Evolutionary conservation across 1,139 yeast genomes (phyloP), one percentile per base, ranked within the genome.

Genomic region (Yamadazyma friedrichii): DNA sequence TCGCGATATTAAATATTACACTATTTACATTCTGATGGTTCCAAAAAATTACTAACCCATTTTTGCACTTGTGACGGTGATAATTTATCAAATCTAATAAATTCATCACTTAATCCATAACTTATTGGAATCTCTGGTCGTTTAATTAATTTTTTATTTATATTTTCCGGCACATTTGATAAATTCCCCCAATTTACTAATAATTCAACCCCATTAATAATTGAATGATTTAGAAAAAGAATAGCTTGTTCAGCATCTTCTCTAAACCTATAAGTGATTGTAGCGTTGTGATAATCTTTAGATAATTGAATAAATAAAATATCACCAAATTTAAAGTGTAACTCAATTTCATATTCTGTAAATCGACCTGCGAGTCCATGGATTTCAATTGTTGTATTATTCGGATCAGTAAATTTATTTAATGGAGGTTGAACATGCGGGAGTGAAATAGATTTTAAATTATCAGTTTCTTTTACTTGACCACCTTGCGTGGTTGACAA

Each of bases 181-280:
- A 42, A 35, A 10, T 51, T 53, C 5, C 70, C 72, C 77, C 77
- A 72, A 6, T 54, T 47, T 2, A 70, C 54, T n/a, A 45, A 40
- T 11, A 70, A 36, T 12, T 64, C 50, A 39, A 65, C 56, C 15
- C 62, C 70, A 43, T 64, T 61, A 9, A 69, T 55, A 10, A 48
- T 49, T 10, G 54, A 37, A 1, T 72, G 71, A 49, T 67, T 59
- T 55, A 67, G 49, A 37, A 55, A 56, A 8, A 66, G 34, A 10
- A 70, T 38, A 0, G 76, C 76, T 3, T 50, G 36, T 42, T 70
- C 74, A 0, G 77, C 76, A 8, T 67, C 57, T 4, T 61, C 50
- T 29, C 78, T 54, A 10, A 52, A 47, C 16, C 58, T 51, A 43
- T 54, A 71, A 38, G 58, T 62, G 4, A 67, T 52, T 33, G 44